These are phyloP conservation scores for Barnettozyma wickerhamii DNA, from an alignment of 805 yeast genomes.

Conservation along the genomic window DNA sequence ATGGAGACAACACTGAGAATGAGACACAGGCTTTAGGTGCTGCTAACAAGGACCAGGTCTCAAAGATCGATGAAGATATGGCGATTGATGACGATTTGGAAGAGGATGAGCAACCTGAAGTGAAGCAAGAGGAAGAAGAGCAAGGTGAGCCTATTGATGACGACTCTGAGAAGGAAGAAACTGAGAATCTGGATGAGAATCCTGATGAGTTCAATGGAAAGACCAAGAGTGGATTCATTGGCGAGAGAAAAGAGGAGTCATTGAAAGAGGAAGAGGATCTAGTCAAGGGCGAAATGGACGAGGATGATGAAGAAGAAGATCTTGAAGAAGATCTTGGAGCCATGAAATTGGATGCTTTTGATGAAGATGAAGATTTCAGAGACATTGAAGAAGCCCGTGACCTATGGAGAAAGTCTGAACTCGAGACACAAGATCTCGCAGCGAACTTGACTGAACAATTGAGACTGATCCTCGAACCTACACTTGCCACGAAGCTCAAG, in stretches of 20 bases:
- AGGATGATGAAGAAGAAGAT: constrained; percentile 21
- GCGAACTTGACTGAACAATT: constrained; percentile 89
- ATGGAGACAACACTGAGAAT: constrained; percentile 69
- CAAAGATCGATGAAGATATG: constrained; percentile 70
- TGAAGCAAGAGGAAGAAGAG: constrained; percentile 30
- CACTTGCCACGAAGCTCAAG: constrained; percentile 86
- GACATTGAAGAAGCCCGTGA: constrained; percentile 62
- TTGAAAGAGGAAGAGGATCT: constrained; percentile 32
- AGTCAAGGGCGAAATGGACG: constrained; percentile 26
- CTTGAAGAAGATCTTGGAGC: constrained; percentile 21
- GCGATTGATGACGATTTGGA: constrained; percentile 72
- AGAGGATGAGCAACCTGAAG: constrained; percentile 30
- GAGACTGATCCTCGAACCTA: constrained; percentile 90
- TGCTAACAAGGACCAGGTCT: constrained; percentile 75
- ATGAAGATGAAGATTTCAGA: constrained; percentile 36
- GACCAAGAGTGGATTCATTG: constrained; percentile 46
- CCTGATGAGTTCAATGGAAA: constrained; percentile 47
- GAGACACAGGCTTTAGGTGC: constrained; percentile 94
- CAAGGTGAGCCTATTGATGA: constrained; percentile 26
- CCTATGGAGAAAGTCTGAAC: constrained; percentile 79
- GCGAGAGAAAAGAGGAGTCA: constrained; percentile 35
- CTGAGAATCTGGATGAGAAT: constrained; percentile 28
- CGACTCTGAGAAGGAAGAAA: constrained; percentile 23
- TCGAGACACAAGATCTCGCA: constrained; percentile 82
- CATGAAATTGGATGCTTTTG: constrained; percentile 21